Evolutionary conservation across 2,329 filamentous ascomycete species (phyloP), one percentile per base, ranked within the genome.

Genomic region (Plenodomus tracheiphilus): DNA sequence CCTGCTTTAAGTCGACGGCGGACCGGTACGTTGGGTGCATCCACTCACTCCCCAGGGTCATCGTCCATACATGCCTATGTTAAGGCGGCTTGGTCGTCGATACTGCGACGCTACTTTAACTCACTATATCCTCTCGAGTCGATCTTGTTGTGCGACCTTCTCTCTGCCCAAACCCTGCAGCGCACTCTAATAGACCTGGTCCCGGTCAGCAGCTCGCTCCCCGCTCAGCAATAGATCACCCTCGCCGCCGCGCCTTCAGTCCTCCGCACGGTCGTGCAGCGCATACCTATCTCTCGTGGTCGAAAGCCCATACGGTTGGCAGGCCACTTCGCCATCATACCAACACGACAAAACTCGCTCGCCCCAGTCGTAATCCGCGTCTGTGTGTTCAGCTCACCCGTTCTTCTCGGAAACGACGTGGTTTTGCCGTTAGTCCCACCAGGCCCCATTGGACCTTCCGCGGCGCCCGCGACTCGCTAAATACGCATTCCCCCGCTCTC

Each of bases 391-490:
- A 54, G 46, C 47, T 54, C 52, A 53, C 37, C 43, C 53, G 54
- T 58, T 58, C 49, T 51, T 55, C 51, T 51, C 53, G 53, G 47
- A 48, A 37, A 53, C 46, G 36, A 52, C 49, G 51, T 59, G 54
- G 58, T 54, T 58, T 58, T 65, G 58, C 60, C 56, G 59, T 60
- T 59, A 51, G 53, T 61, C 59, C 54, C 57, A 61, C 54, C 50
- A 40, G 47, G 37, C 48, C 47, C 55, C 47, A 68, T 70, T 70
- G 66, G 66, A 49, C 51, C 42, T 61, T 49, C 52, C 53, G 36
- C 59, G 47, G 49, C 60, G 51, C 57, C 62, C 59, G 56, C 64
- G 53, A 66, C 62, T 70, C 68, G 68, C 66, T 66, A 68, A 68
- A 54, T 51, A 51, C 48, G 56, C 59, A 59, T 60, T 56, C 62